These are phyloP conservation scores for Fistulifera solaris DNA, from an alignment of 108 stramenopile genomes.

Conservation along the genomic window DNA sequence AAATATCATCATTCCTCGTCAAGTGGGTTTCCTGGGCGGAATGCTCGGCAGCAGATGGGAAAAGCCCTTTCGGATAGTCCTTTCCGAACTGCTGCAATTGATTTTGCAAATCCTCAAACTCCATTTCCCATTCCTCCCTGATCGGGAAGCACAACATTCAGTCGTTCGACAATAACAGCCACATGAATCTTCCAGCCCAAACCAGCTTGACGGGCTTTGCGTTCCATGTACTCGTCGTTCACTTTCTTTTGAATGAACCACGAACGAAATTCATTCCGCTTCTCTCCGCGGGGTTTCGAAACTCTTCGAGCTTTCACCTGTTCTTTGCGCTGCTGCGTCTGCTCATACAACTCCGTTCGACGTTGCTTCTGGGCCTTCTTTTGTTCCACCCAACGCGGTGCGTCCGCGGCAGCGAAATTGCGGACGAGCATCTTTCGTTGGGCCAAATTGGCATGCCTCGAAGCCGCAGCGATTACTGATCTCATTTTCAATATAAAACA, in stretches of 20 bases:
- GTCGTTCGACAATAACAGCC: slow-evolving; percentile 60
- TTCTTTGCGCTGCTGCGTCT: slow-evolving; percentile 25
- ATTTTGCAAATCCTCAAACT: slow-evolving; percentile 41
- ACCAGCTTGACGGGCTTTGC: slow-evolving; percentile 51
- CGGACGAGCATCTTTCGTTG: background rate
- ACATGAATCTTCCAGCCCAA: slow-evolving; percentile 71
- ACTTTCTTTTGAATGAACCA: slow-evolving; percentile 49
- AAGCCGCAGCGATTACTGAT: too few relatives aligned
- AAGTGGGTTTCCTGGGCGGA: slow-evolving; percentile 45
- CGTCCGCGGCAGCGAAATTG: background rate
- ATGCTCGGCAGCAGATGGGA: slow-evolving; percentile 33
- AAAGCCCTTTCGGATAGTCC: slow-evolving; percentile 51
- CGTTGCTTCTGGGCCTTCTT: slow-evolving; percentile 46
- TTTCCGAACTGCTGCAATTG: slow-evolving; percentile 55
- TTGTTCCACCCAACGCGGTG: background rate
- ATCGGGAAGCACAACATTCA: slow-evolving; percentile 67
- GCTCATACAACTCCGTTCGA: slow-evolving; percentile 35
- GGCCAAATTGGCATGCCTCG: too few relatives aligned
- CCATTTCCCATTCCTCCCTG: slow-evolving; percentile 51
- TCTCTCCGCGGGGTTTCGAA: slow-evolving; percentile 24
- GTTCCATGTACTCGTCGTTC: slow-evolving; percentile 47
- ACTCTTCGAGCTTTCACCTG: slow-evolving; percentile 46
- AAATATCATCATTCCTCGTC: background rate
- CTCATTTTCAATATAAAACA: too few relatives aligned
- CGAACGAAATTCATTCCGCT: slow-evolving; percentile 33